Conservation (phyloP, 805 yeast species). For the Metschnikowia vanudenii region DNA sequence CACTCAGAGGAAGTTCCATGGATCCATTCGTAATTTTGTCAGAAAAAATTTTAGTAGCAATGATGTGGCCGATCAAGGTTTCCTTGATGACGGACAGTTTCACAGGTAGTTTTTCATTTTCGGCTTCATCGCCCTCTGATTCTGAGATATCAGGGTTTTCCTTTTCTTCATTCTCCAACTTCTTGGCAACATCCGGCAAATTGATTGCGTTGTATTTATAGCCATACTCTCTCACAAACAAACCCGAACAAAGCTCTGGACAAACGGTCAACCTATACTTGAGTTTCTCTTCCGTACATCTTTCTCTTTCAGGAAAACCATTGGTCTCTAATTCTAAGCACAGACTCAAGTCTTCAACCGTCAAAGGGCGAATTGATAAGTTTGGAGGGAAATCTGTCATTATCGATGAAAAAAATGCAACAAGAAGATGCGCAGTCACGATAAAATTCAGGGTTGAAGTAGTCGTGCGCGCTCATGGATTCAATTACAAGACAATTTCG, state of each 20-base stretch:
- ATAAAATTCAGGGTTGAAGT: slow-evolving; percentile 1
- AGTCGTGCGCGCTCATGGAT: slow-evolving; percentile 11
- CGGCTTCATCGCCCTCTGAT: slow-evolving; percentile 24
- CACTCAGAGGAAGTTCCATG: slow-evolving; percentile 56
- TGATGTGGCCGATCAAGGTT: slow-evolving; percentile 72
- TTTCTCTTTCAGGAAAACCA: slow-evolving; percentile 71
- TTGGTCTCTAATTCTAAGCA: slow-evolving; percentile 58
- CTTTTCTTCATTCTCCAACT: slow-evolving; percentile 28
- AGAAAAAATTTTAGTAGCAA: slow-evolving; percentile 67
- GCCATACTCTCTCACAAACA: slow-evolving; percentile 71
- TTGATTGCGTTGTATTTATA: slow-evolving; percentile 43
- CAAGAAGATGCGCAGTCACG: not conserved
- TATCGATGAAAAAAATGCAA: not conserved
- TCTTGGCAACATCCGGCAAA: slow-evolving; percentile 40
- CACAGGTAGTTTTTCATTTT: slow-evolving; percentile 41
- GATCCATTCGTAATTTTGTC: slow-evolving; percentile 52
- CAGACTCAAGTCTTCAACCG: slow-evolving; percentile 56
- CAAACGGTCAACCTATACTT: slow-evolving; percentile 72
- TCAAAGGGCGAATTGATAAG: slow-evolving; percentile 33
- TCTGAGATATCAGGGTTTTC: slow-evolving; percentile 16
- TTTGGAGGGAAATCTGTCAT: slow-evolving; percentile 49
- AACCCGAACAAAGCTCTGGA: slow-evolving; percentile 89
- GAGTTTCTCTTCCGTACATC: slow-evolving; percentile 61
- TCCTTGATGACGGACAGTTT: slow-evolving; percentile 55
- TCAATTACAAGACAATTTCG: not conserved